Evolutionary conservation across 83 land plant species (phyloP).

Genomic region (Picea abies): DNA sequence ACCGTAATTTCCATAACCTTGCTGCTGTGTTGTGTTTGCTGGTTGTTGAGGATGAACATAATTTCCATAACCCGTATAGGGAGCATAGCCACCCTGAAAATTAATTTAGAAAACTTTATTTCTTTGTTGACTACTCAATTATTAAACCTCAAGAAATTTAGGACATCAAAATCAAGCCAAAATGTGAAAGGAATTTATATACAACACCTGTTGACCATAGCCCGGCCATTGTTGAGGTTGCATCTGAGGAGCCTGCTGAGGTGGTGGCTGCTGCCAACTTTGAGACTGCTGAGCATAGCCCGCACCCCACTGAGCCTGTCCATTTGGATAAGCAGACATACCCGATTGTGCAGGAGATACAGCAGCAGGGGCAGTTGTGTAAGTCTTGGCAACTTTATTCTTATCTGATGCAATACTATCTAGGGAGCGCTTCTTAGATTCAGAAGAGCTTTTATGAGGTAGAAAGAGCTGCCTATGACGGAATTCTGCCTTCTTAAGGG

Average conservation of each 20-base stretch:
- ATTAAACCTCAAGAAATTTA: background rate
- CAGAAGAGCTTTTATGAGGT: conserved; percentile 43
- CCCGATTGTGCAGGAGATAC: conserved; percentile 53
- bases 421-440: conserved; percentile 71
- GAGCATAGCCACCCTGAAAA: conserved; percentile 48
- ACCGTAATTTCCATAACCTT: conserved; percentile 64
- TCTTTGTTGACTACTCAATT: background rate
- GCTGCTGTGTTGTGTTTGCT: conserved; percentile 47
- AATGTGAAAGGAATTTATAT: background rate
- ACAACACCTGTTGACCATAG: conserved; percentile 52
- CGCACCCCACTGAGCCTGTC: conserved; percentile 75
- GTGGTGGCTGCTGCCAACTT: conserved; percentile 73
- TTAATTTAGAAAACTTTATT: background rate
- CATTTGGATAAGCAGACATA: conserved; percentile 57
- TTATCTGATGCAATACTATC: conserved; percentile 75
- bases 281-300: conserved; percentile 77
- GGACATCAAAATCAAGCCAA: background rate
- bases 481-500: conserved; percentile 75
- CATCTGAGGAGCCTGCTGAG: conserved; percentile 68
- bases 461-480: conserved; percentile 73
- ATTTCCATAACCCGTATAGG: conserved; percentile 39
- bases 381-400: conserved; percentile 66
- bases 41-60: conserved; percentile 41
- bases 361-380: conserved; percentile 25
- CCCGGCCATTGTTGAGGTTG: conserved; percentile 55